Evolutionary conservation across 176 grass and related monocot species (phyloP).

Genomic region (Oryza coarctata): DNA sequence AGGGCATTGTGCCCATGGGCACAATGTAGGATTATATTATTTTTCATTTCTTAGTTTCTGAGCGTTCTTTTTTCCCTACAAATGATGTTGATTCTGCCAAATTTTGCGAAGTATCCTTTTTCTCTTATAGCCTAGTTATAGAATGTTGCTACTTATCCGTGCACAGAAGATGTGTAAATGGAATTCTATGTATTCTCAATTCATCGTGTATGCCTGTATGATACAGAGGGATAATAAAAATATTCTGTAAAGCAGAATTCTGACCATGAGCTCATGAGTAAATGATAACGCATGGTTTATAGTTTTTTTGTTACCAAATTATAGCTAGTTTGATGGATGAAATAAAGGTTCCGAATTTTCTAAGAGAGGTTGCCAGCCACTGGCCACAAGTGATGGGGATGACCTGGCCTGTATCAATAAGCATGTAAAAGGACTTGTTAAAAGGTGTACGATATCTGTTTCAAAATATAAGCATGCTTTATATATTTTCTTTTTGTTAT

Average conservation of each 20-base stretch:
- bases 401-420: too few species aligned
- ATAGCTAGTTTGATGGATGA: background rate
- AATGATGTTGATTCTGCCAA: background rate
- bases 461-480: too few species aligned
- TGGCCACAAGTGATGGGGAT: too few species aligned
- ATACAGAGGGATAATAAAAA: background rate
- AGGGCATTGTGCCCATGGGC: background rate
- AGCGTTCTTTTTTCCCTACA: background rate
- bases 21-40: constrained; percentile 5
- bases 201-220: background rate
- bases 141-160: background rate
- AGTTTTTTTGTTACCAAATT: background rate
- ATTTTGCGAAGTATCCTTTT: background rate
- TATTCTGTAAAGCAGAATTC: background rate
- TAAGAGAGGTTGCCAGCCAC: too few species aligned
- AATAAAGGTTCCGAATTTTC: too few species aligned
- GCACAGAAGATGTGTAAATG: background rate
- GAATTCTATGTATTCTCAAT: background rate
- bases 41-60: background rate
- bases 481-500: too few species aligned
- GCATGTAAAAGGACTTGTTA: too few species aligned
- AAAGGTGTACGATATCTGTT: too few species aligned
- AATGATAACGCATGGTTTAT: background rate
- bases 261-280: background rate
- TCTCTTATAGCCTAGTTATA: background rate